Base-by-base conservation (phyloP, 805 yeast genomes). In the Allodekkera sacchari region DNA sequence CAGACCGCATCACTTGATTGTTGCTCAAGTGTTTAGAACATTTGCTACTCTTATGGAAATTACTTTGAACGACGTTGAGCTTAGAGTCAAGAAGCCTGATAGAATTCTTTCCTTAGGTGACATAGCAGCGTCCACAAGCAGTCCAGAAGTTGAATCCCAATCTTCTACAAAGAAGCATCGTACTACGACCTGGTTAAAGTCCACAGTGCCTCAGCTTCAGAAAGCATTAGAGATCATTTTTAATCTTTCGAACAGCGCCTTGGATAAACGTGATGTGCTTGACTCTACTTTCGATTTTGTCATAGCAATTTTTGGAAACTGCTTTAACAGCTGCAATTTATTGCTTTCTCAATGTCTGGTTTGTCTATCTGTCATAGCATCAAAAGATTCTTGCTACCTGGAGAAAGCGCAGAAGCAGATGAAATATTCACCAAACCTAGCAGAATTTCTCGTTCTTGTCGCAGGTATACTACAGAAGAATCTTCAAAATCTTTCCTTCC, bases 101-200 rank as follows among this genome's bases (percentile, higher is more conserved):
- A 34, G 27, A 12, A 20, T 38, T 4, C 18, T 18, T 8, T 24
- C 41, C 3, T 26, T 47, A 8, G 45, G 44, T 4, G 41, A 44
- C 7, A 22, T 47, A 9, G 38, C 37, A 30, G 29, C 21, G 8
- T 6, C 14, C 3, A 17, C 29, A 2, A 29, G 17, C 2, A 17
- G 8, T 8, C 22, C 25, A n/a, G 17, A 16, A 6, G n/a, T 13
- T 18, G 36, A 35, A n/a, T n/a, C n/a, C n/a, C n/a, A n/a, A n/a
- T 9, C 20, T n/a, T 21, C 21, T n/a, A 10, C n/a, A 25, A 6
- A 7, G 3, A n/a, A n/a, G n/a, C n/a, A 51, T 38, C 55, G 82
- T 44, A 64, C 71, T 4, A 56, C 57, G 6, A 42, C 65, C 11
- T 77, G 84, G 84, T 46, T 74, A n/a, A 57, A 48, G 10, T 75